Evolutionary conservation across 257 asterid species (phyloP), one percentile per base, ranked within the genome.

Genomic region (Fraxinus cuspidata): DNA sequence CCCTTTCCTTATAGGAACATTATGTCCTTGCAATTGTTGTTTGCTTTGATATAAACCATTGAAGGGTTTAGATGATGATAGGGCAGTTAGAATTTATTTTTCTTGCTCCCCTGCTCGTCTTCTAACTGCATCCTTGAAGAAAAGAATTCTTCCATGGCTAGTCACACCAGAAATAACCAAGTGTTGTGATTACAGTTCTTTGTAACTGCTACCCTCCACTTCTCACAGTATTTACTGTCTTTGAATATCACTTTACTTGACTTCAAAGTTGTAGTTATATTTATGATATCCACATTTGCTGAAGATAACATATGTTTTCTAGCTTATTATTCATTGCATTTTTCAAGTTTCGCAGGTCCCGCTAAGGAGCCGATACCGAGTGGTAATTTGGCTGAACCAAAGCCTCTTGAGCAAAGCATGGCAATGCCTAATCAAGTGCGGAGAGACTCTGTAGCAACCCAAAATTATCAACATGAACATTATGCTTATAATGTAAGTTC

Each of bases 261-360:
- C 53, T 40, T 40, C 78, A 68, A 51, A 60, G 73, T 72, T 27
- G 21, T 70, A 49, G 58, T 68, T 66, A 21, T 56, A 34, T 71
- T 42, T 66, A 18, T 71, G 44, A 70, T 67, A 58, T 40, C 73
- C 42, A 70, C 79, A 34, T 28, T 60, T 72, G 80, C 77, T 75
- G 76, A 44, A 56, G 64, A 56, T 42, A 75, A 44, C 29, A 51
- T 35, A 29, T 76, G 70, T 83, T 77, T 79, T 81, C 81, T 84
- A 86, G 87, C 91, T 90, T 84, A 88, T 85, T 87, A 81, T 90
- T 84, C 81, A 83, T 81, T 83, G 83, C 84, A 80, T 74, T 85
- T 82, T 85, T 89, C 96, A 91, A 92, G 97, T 85, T 90, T 92
- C 92, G 86, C 98, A 96, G 98, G 97, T 92, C 89, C 86, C 85